Evolutionary conservation across 352 stramenopile genomes (phyloP).

Genomic region (Globisporangium rhizosaccharum): DNA sequence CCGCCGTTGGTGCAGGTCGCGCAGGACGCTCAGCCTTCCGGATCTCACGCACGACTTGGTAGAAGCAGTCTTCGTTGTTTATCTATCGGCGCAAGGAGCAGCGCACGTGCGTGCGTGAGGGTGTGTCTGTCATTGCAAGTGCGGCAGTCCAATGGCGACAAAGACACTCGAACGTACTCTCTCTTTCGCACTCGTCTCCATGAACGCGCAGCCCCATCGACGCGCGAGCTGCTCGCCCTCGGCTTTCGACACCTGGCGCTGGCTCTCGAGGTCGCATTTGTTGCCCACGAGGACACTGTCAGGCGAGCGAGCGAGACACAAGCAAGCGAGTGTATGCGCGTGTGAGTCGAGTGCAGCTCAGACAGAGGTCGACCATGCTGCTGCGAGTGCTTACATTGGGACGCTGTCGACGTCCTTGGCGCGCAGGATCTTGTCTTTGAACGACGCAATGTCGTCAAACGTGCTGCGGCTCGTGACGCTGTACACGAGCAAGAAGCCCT

Average conservation of each 20-base stretch:
- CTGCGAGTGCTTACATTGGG: conserved; percentile 45
- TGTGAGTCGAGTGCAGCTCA: background rate
- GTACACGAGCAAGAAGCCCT: conserved; percentile 89
- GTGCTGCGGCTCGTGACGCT: conserved; percentile 86
- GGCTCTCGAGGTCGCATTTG: conserved; percentile 80
- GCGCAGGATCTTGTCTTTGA: conserved; percentile 89
- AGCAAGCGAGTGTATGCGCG: background rate
- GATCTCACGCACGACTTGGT: conserved; percentile 86
- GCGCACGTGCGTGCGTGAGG: conserved; percentile 1
- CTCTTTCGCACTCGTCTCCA: conserved; percentile 87
- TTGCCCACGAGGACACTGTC: conserved; percentile 82
- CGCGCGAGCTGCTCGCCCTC: conserved; percentile 66
- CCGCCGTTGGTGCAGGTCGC: conserved; percentile 30
- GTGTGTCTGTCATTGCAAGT: conserved; percentile 7
- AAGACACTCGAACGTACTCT: conserved; percentile 34
- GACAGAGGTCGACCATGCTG: too few relatives aligned
- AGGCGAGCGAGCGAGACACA: background rate
- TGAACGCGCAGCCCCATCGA: conserved; percentile 81
- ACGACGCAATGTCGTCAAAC: conserved; percentile 86
- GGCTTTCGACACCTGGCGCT: conserved; percentile 61
- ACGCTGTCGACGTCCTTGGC: conserved; percentile 87
- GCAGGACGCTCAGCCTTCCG: conserved; percentile 67
- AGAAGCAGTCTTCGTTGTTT: conserved; percentile 89
- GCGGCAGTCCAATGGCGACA: background rate
- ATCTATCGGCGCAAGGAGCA: conserved; percentile 28